Evolutionary conservation across 2,329 filamentous ascomycete genomes (phyloP).

Genomic region (Botrytis medusae): DNA sequence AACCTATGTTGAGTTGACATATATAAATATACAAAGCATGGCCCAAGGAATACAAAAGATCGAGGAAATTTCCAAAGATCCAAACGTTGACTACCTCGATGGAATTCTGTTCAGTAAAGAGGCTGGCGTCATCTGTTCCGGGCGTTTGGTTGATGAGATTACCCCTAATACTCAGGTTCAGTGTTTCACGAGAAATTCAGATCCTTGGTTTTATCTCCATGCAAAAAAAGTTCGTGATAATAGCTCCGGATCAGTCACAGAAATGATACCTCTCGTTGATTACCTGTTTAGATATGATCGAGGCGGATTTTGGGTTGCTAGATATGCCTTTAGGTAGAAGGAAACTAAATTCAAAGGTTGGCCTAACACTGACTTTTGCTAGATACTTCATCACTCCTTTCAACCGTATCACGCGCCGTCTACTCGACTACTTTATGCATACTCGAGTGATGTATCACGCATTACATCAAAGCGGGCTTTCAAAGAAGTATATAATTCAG

Average conservation of each 20-base stretch:
- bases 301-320: conserved; percentile 65
- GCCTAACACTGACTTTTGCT: neutral
- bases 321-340: conserved; percentile 52
- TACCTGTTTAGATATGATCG: conserved; percentile 64
- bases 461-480: conserved; percentile 56
- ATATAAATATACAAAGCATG: conserved; percentile 47
- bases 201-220: conserved; percentile 67
- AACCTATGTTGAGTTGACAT: conserved; percentile 55
- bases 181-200: conserved; percentile 32
- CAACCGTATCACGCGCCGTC: conserved; percentile 55
- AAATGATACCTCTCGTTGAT: conserved; percentile 48
- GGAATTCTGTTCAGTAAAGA: conserved; percentile 51
- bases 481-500: conserved; percentile 59
- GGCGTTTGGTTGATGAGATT: conserved; percentile 45
- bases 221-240: conserved; percentile 41
- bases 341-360: neutral
- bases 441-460: conserved; percentile 62
- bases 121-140: conserved; percentile 53
- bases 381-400: conserved; percentile 59
- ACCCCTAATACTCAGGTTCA: neutral
- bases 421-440: conserved; percentile 60
- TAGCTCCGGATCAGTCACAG: conserved; percentile 36
- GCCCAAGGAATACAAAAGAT: conserved; percentile 44
- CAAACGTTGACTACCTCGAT: conserved; percentile 56
- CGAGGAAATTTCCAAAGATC: conserved; percentile 38